Evolutionary conservation across 129 eudicot species (phyloP).

Genomic region (Chrysanthemum seticuspe): DNA sequence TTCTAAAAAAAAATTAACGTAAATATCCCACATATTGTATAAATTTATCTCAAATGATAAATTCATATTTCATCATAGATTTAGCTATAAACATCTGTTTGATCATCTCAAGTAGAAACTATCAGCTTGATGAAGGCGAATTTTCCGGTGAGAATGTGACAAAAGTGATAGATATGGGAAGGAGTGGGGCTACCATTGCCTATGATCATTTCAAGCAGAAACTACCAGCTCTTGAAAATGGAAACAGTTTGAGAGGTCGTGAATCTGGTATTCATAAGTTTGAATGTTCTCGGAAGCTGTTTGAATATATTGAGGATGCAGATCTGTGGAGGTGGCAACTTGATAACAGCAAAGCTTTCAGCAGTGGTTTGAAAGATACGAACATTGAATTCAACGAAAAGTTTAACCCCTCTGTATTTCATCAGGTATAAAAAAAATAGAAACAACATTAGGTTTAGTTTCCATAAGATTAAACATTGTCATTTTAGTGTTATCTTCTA

Average conservation of each 20-base stretch:
- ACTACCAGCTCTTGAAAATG: slow-evolving; percentile 31
- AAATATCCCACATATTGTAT: too few relatives aligned
- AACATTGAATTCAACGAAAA: slow-evolving; percentile 51
- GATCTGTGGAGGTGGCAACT: slow-evolving; percentile 89
- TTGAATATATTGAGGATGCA: slow-evolving; percentile 76
- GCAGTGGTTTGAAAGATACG: slow-evolving; percentile 78
- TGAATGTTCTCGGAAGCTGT: slow-evolving; percentile 44
- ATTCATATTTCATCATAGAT: too few relatives aligned
- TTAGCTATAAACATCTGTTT: too few relatives aligned
- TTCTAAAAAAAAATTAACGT: too few relatives aligned
- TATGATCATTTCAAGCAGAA: slow-evolving; percentile 74
- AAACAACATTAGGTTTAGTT: neutral
- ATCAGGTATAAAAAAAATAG: slow-evolving; percentile 45
- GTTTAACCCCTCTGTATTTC: slow-evolving; percentile 61
- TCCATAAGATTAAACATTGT: neutral
- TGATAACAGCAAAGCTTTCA: slow-evolving; percentile 78
- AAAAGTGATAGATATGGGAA: slow-evolving; percentile 75
- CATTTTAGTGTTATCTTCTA: neutral
- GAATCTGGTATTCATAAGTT: slow-evolving; percentile 33
- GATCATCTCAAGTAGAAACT: too few relatives aligned
- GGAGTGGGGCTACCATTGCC: slow-evolving; percentile 93
- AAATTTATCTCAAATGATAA: too few relatives aligned
- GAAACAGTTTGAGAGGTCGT: slow-evolving; percentile 5
- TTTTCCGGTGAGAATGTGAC: slow-evolving; percentile 45
- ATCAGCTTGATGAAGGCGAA: slow-evolving; percentile 37